Conservation (phyloP, 768 basidiomycete genomes). For the Mycena kentingensis region DNA sequence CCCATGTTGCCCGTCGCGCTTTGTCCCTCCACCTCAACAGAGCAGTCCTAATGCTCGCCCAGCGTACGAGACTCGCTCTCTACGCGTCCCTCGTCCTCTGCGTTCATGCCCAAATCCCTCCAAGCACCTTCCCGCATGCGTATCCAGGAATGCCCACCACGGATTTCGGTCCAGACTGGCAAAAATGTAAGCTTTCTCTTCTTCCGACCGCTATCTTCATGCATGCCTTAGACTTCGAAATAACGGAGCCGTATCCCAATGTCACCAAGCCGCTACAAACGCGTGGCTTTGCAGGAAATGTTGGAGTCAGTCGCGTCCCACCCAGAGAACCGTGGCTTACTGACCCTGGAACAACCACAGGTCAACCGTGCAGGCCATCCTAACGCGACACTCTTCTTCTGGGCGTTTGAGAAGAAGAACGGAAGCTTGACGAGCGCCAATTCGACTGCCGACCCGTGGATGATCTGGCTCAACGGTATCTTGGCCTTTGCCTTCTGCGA, state of each 20-base stretch:
- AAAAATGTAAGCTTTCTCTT: slow-evolving; percentile 47
- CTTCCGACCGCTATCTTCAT: not conserved
- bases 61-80: no score
- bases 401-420: slow-evolving; percentile 59
- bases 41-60: no score
- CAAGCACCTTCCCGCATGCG: slow-evolving; percentile 47
- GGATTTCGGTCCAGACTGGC: slow-evolving; percentile 59
- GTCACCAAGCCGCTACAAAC: slow-evolving; percentile 47
- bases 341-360: no score
- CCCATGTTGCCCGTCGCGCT: no score
- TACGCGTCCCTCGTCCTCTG: no score
- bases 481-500: slow-evolving; percentile 16
- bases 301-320: slow-evolving; percentile 60
- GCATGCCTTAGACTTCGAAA: slow-evolving; percentile 52
- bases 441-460: slow-evolving; percentile 56
- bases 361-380: slow-evolving; percentile 60
- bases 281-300: slow-evolving; percentile 63
- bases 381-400: slow-evolving; percentile 67
- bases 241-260: slow-evolving; percentile 58
- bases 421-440: slow-evolving; percentile 53
- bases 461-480: slow-evolving; percentile 75
- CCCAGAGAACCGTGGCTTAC: no score
- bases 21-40: no score
- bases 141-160: slow-evolving; percentile 52
- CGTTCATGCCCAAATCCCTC: slow-evolving; percentile 24